A percentile compares a stretch with the other conserved stretches of the same genome.
These are phyloP conservation scores for Allium sativum DNA, from an alignment of 106 monocot species.

Conservation along the genomic window DNA sequence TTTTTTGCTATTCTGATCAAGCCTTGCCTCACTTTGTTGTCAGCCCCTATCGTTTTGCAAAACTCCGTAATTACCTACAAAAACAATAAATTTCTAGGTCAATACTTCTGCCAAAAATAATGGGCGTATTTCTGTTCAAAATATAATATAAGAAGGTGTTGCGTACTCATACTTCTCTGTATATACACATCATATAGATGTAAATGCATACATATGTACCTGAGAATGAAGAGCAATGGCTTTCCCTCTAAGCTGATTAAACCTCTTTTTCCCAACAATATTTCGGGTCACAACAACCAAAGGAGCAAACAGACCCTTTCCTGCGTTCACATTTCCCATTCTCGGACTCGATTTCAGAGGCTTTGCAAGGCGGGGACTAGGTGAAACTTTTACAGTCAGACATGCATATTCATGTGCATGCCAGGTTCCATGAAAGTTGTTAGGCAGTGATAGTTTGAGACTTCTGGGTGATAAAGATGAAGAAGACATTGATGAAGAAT, in stretches of 20 bases:
- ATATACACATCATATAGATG: not conserved
- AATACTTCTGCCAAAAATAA: too few relatives aligned
- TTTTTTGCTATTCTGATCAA: slow-evolving; percentile 92
- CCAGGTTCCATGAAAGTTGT: slow-evolving; percentile 3
- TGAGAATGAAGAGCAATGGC: slow-evolving; percentile 95
- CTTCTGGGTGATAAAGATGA: not conserved
- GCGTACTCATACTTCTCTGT: not conserved
- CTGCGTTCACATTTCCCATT: slow-evolving; percentile 81
- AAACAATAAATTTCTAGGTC: not conserved
- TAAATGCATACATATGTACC: slow-evolving; percentile 17
- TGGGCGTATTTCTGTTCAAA: too few relatives aligned
- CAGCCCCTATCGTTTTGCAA: slow-evolving; percentile 88
- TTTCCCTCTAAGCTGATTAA: slow-evolving; percentile 91
- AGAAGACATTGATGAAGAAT: not conserved
- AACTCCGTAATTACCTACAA: slow-evolving; percentile 81
- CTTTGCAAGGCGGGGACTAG: slow-evolving; percentile 9
- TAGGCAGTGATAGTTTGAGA: slow-evolving; percentile 1
- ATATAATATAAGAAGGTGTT: too few relatives aligned
- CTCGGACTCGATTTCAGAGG: slow-evolving; percentile 29
- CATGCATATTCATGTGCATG: not conserved
- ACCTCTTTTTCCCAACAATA: slow-evolving; percentile 64
- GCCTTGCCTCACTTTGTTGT: slow-evolving; percentile 73
- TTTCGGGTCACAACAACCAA: slow-evolving; percentile 57
- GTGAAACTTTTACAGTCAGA: not conserved
- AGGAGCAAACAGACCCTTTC: slow-evolving; percentile 85